Conservation (phyloP, 352 stramenopile genomes). For the Pythium grandisporangium region DNA sequence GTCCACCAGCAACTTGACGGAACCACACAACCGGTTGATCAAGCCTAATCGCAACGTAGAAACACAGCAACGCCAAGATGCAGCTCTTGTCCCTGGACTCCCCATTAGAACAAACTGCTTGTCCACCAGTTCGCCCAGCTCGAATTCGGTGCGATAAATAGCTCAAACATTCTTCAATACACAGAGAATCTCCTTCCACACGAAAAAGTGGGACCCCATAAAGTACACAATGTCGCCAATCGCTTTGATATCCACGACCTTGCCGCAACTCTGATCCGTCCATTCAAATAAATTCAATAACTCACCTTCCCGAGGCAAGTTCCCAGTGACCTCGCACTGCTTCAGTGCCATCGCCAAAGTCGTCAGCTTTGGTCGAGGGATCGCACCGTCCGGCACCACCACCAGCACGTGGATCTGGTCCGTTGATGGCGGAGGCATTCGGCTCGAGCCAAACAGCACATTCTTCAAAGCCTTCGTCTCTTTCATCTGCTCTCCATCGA, state of each 20-base stretch:
- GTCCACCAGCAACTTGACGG: no score
- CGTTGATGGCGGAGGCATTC: constrained; percentile 1
- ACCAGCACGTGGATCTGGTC: constrained; percentile 5
- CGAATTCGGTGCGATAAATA: neutral
- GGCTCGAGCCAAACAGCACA: neutral
- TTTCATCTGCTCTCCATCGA: constrained; percentile 2
- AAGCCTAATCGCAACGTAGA: neutral
- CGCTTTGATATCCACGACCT: neutral
- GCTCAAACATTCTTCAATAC: neutral
- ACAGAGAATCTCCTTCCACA: neutral
- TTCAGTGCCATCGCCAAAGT: neutral
- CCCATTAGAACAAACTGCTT: neutral
- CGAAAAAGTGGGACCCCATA: neutral
- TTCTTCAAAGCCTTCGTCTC: constrained; percentile 1
- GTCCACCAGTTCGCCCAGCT: neutral
- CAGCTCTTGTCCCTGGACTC: neutral
- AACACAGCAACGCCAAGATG: neutral
- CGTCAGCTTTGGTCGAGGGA: no score
- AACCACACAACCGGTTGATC: neutral
- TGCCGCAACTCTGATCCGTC: neutral
- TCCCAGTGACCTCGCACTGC: neutral
- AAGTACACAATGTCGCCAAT: neutral
- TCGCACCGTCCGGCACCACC: constrained; percentile 3
- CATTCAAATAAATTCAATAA: neutral
- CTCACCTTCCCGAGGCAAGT: neutral